Conservation (phyloP, 306 rosid species). For the Canavalia ensiformis region DNA sequence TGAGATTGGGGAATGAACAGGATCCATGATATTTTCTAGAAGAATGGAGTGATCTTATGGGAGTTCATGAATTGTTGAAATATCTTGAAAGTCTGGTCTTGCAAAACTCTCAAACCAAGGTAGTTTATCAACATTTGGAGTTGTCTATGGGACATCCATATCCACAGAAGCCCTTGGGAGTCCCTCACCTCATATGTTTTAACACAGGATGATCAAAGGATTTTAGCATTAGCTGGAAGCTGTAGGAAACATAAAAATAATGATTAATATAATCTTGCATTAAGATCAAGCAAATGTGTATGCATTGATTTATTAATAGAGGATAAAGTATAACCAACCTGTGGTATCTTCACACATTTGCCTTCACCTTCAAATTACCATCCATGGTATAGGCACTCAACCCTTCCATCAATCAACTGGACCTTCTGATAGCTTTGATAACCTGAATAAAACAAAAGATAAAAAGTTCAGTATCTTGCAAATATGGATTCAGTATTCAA, state of each 20-base stretch:
- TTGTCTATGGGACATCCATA: constrained; percentile 91
- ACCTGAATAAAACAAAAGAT: constrained; percentile 53
- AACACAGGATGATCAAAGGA: constrained; percentile 85
- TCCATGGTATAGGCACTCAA: constrained; percentile 84
- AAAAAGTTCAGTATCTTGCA: neutral
- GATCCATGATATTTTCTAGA: constrained; percentile 96
- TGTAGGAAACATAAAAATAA: constrained; percentile 43
- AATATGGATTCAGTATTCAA: neutral
- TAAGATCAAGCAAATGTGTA: neutral
- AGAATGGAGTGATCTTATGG: constrained; percentile 98
- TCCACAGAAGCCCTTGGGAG: constrained; percentile 96
- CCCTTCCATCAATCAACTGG: constrained; percentile 75
- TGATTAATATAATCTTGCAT: neutral
- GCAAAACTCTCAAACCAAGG: constrained; percentile 98
- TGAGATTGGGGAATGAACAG: constrained; percentile 95
- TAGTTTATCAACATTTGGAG: constrained; percentile 67
- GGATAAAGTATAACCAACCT: constrained; percentile 56
- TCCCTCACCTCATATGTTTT: constrained; percentile 80
- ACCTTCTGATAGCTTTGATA: constrained; percentile 85
- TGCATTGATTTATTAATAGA: neutral
- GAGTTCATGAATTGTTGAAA: constrained; percentile 87
- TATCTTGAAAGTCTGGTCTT: constrained; percentile 83
- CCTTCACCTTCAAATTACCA: constrained; percentile 86
- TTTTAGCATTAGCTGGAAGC: constrained; percentile 96
- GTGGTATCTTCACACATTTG: constrained; percentile 83